Evolutionary conservation across 2,329 filamentous ascomycete species (phyloP).

Genomic region (Cyclaneusma minus): DNA sequence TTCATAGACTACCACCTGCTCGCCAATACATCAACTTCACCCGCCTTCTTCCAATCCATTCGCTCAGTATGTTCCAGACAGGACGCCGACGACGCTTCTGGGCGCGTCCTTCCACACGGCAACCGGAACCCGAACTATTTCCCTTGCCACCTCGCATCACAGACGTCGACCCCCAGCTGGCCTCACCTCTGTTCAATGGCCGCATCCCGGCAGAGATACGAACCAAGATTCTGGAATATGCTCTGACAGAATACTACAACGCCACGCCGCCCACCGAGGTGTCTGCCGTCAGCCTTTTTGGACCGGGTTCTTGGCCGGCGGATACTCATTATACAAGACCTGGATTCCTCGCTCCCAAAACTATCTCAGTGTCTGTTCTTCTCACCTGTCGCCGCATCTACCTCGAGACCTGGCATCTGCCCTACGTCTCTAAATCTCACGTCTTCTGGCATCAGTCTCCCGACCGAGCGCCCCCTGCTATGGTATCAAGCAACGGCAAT

Average conservation of each 20-base stretch:
- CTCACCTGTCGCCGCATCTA: conserved; percentile 11
- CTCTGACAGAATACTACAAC: conserved; percentile 7
- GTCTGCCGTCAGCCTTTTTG: too few species aligned
- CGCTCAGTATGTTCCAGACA: too few species aligned
- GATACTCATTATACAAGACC: conserved; percentile 7
- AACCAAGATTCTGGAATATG: conserved; percentile 8
- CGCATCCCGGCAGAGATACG: conserved; percentile 11
- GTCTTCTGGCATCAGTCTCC: conserved; percentile 10
- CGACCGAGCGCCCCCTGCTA: background rate
- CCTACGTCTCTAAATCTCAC: conserved; percentile 7
- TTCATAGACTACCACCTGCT: too few species aligned
- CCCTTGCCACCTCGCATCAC: conserved; percentile 10
- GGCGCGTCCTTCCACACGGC: too few species aligned
- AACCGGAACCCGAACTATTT: conserved; percentile 6
- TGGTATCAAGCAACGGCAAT: background rate
- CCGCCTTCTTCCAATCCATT: too few species aligned
- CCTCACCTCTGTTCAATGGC: conserved; percentile 10
- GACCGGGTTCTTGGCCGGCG: too few species aligned
- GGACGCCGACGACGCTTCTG: too few species aligned
- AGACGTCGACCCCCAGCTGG: conserved; percentile 8
- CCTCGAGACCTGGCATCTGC: conserved; percentile 11
- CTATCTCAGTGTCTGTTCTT: conserved; percentile 8
- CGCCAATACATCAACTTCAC: too few species aligned
- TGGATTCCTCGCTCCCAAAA: conserved; percentile 5
- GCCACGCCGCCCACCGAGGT: too few species aligned